phyloP scores from a whole-genome alignment of 768 basidiomycete species.

The Mycena albidolilacea region DNA sequence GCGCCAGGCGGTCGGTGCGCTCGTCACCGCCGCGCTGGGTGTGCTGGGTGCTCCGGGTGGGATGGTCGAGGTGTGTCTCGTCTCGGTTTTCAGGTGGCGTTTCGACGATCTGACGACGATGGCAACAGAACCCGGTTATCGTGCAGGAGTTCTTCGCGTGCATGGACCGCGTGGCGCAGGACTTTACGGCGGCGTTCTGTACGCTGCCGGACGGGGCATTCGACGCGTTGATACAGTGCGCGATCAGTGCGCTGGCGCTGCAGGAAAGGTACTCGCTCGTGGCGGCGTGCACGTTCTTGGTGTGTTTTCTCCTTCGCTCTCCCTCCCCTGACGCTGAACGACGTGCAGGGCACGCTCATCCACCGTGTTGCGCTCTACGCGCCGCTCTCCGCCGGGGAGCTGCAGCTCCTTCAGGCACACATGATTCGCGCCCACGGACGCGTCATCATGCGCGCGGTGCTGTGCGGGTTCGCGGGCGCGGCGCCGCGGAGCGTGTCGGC shows the following conservation, averaged over 20 bases:
- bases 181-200: conserved; percentile 74
- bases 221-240: conserved; percentile 79
- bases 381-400: conserved; percentile 68
- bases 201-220: conserved; percentile 74
- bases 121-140: conserved; percentile 86
- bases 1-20: conserved; percentile 64
- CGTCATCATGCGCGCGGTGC: conserved; percentile 77
- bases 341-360: conserved; percentile 71
- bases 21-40: conserved; percentile 72
- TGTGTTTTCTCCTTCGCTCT: conserved; percentile 53
- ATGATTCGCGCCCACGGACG: conserved; percentile 72
- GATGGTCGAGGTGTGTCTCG: conserved; percentile 75
- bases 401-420: conserved; percentile 59
- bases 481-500: conserved; percentile 87
- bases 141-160: conserved; percentile 92
- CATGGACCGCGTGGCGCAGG: conserved; percentile 72
- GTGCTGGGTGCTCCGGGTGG: conserved; percentile 69
- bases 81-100: not conserved
- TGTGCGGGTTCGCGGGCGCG: conserved; percentile 87
- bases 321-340: conserved; percentile 1
- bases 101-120: not conserved
- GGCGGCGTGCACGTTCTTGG: conserved; percentile 86
- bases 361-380: conserved; percentile 76
- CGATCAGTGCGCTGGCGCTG: conserved; percentile 74
- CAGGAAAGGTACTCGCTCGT: conserved; percentile 92